phyloP scores from a whole-genome alignment of 2,329 filamentous ascomycete species.

The Aspergillus thermomutatus region DNA sequence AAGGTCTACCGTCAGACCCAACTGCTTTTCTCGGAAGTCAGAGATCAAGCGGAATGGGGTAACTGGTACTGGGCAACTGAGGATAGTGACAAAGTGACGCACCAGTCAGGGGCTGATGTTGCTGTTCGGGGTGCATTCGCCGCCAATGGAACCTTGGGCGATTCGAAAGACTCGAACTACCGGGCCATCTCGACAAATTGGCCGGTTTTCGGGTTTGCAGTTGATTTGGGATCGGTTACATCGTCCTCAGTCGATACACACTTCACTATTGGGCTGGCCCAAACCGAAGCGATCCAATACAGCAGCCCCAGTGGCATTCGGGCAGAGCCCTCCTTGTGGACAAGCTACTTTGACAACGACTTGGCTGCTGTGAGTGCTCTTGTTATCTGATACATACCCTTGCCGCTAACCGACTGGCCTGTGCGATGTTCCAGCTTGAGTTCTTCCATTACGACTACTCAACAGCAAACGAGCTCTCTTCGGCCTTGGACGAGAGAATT shows the following conservation, averaged over 20 bases:
- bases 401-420: neutral
- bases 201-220: constrained; percentile 54
- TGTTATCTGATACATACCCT: no score
- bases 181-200: constrained; percentile 48
- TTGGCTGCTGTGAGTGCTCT: constrained; percentile 27
- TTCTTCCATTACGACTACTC: constrained; percentile 51
- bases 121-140: constrained; percentile 48
- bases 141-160: constrained; percentile 41
- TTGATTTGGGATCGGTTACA: constrained; percentile 47
- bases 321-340: constrained; percentile 49
- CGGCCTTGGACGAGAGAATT: constrained; percentile 43
- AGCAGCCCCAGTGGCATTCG: constrained; percentile 34
- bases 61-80: constrained; percentile 54
- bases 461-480: constrained; percentile 31
- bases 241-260: constrained; percentile 37
- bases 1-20: constrained; percentile 49
- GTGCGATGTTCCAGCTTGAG: constrained; percentile 21
- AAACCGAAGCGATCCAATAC: constrained; percentile 50
- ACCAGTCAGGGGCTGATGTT: constrained; percentile 47
- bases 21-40: constrained; percentile 45
- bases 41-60: constrained; percentile 52
- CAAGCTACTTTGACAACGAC: constrained; percentile 45
- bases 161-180: constrained; percentile 49
- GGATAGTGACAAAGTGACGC: constrained; percentile 37
- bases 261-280: constrained; percentile 51